phyloP scores from a whole-genome alignment of 768 basidiomycete genomes.

The Coprinellus micaceus region DNA sequence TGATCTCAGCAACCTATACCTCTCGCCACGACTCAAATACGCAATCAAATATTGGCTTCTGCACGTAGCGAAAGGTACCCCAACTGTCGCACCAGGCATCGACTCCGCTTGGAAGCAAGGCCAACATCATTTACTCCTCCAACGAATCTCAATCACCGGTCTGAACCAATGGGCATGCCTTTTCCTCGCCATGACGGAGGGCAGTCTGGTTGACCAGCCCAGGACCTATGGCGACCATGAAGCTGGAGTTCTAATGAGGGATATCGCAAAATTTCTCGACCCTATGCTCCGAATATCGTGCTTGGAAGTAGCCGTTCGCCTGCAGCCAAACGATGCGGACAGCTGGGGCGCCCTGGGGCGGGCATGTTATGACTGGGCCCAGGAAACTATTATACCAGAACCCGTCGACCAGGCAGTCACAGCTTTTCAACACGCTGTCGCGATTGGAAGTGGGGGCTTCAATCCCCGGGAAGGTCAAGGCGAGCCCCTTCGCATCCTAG shows the following conservation, averaged over 20 bases:
- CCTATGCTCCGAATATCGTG: background rate
- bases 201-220: too few species aligned
- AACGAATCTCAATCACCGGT: too few species aligned
- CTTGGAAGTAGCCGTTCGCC: background rate
- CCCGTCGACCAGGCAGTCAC: background rate
- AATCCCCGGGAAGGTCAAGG: slow-evolving; percentile 1
- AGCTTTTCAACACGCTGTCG: background rate
- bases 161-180: too few species aligned
- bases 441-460: background rate
- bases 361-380: background rate
- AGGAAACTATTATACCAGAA: background rate
- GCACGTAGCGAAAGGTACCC: too few species aligned
- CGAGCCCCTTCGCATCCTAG: background rate
- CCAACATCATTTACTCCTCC: too few species aligned
- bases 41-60: too few species aligned
- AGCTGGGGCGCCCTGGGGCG: background rate
- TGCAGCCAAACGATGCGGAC: background rate
- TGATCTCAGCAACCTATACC: too few species aligned
- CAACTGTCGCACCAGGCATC: too few species aligned
- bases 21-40: too few species aligned
- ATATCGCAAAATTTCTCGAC: background rate
- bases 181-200: too few species aligned
- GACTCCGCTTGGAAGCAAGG: too few species aligned
- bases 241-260: background rate
- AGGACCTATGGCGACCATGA: background rate